phyloP scores from a whole-genome alignment of 2,329 filamentous ascomycete species.

The Penicillium sumatraense region DNA sequence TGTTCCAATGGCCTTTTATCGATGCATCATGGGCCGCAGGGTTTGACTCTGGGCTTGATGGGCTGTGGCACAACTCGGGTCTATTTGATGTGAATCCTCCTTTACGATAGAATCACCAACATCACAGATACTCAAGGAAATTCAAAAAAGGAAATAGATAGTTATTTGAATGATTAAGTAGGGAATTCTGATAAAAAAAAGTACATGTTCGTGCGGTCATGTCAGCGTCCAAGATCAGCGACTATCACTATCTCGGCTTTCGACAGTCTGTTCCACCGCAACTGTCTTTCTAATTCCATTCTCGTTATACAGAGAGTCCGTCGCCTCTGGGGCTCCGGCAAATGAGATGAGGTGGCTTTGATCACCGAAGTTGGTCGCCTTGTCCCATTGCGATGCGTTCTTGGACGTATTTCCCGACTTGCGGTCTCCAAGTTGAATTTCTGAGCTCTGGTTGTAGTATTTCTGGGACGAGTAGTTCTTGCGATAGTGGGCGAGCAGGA shows the following conservation, averaged over 20 bases:
- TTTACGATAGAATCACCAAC: neutral
- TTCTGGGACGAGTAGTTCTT: constrained; percentile 33
- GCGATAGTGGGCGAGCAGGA: constrained; percentile 31
- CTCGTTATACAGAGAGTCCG: constrained; percentile 12
- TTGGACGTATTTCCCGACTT: constrained; percentile 25
- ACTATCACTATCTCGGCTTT: constrained; percentile 9
- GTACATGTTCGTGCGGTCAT: neutral
- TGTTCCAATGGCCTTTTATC: constrained; percentile 45
- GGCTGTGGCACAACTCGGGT: constrained; percentile 32
- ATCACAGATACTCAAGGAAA: neutral
- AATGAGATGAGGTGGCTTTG: constrained; percentile 38
- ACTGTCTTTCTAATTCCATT: constrained; percentile 27
- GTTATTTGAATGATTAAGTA: neutral
- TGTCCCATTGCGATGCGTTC: constrained; percentile 19
- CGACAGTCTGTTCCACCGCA: constrained; percentile 24
- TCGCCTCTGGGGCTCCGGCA: constrained; percentile 28
- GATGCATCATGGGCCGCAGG: constrained; percentile 42
- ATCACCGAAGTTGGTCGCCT: constrained; percentile 29
- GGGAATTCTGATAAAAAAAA: neutral
- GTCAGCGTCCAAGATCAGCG: neutral
- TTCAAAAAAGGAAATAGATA: neutral
- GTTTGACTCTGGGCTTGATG: constrained; percentile 37
- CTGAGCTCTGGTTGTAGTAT: constrained; percentile 34
- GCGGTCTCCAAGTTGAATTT: constrained; percentile 33
- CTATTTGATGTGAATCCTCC: constrained; percentile 3